Evolutionary conservation across 805 yeast genomes (phyloP).

Genomic region (Danielia reshetovae): DNA sequence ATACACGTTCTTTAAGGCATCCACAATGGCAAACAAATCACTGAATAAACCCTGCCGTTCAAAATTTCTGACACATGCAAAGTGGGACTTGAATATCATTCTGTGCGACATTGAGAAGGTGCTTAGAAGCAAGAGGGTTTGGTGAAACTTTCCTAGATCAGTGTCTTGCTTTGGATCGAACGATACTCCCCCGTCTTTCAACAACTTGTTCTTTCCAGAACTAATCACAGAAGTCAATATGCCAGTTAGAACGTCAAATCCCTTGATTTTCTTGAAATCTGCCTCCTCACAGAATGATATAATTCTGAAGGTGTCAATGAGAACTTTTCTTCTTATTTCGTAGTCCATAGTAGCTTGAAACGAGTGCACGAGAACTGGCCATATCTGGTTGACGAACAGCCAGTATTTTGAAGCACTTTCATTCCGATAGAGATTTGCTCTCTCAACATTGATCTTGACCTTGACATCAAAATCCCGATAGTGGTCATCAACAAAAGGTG

Average conservation of each 20-base stretch:
- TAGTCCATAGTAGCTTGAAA: conserved; percentile 72
- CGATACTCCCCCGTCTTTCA: conserved; percentile 5
- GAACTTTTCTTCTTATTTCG: conserved; percentile 53
- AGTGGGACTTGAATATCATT: conserved; percentile 43
- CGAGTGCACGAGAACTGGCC: conserved; percentile 54
- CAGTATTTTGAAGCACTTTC: conserved; percentile 18
- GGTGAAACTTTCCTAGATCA: conserved; percentile 21
- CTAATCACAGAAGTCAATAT: conserved; percentile 58
- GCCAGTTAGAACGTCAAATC: conserved; percentile 37
- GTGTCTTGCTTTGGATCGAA: conserved; percentile 2
- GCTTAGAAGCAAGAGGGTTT: conserved; percentile 45
- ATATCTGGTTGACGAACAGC: conserved; percentile 42
- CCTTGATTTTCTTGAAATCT: conserved; percentile 27
- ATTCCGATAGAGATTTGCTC: conserved; percentile 27
- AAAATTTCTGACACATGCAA: conserved; percentile 43
- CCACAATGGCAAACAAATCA: conserved; percentile 40
- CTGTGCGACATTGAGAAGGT: conserved; percentile 46
- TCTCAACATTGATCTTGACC: conserved; percentile 24
- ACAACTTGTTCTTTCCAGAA: conserved; percentile 38
- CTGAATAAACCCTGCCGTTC: conserved; percentile 70
- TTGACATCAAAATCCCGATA: conserved; percentile 22
- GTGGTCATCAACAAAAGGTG: conserved; percentile 25
- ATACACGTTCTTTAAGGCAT: conserved; percentile 14
- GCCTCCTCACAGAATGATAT: conserved; percentile 36
- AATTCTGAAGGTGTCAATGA: conserved; percentile 52